Conservation (phyloP, 176 grass and related monocot species). For the Themeda triandra region DNA sequence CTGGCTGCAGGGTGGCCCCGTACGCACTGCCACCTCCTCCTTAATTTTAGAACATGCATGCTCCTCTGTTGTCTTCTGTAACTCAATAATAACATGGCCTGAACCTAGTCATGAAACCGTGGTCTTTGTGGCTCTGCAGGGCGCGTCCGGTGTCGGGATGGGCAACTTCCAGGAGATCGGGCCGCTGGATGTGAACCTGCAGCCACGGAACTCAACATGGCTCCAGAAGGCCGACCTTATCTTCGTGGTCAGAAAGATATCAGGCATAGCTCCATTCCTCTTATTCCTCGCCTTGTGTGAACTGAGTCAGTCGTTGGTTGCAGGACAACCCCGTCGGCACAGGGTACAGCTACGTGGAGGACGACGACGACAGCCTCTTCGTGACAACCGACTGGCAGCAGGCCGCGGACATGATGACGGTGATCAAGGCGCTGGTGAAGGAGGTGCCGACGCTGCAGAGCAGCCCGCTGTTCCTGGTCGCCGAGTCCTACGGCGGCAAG, state of each 20-base stretch:
- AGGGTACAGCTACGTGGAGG: conserved; percentile 83
- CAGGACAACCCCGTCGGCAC: conserved; percentile 88
- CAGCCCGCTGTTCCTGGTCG: conserved; percentile 63
- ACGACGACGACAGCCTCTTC: conserved; percentile 27
- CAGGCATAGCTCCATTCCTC: too few relatives aligned
- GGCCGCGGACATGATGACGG: conserved; percentile 37
- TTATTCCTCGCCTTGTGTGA: neutral
- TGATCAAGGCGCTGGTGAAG: conserved; percentile 47
- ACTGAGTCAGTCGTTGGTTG: neutral
- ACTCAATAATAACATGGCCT: too few relatives aligned
- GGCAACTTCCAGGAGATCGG: neutral
- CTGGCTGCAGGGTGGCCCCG: conserved; percentile 91
- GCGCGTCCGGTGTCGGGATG: neutral
- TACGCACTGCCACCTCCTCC: neutral
- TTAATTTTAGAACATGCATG: too few relatives aligned
- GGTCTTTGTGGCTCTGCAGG: too few relatives aligned
- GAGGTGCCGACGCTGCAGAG: conserved; percentile 33
- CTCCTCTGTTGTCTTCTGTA: too few relatives aligned
- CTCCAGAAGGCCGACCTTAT: neutral
- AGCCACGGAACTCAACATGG: neutral
- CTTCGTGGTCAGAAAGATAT: neutral
- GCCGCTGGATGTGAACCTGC: neutral
- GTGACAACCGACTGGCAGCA: conserved; percentile 60
- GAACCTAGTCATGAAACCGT: too few relatives aligned
- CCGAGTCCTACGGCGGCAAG: conserved; percentile 74